phyloP scores from a whole-genome alignment of 768 basidiomycete genomes.

The Serendipita indica region DNA sequence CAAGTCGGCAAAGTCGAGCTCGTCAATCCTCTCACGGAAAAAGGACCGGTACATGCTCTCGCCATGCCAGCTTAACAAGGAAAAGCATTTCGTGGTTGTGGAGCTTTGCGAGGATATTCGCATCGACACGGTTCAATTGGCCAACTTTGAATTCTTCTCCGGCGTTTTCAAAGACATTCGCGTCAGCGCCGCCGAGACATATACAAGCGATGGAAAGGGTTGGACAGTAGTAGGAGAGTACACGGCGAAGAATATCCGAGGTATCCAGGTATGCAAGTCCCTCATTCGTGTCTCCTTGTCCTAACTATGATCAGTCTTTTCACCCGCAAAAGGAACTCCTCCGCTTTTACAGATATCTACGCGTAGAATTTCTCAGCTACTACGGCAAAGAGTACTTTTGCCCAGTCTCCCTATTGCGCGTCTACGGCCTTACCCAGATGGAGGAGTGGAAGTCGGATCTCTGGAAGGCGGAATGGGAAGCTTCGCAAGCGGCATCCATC shows the following conservation, averaged over 20 bases:
- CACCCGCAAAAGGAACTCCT: slow-evolving; percentile 55
- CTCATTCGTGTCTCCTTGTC: background rate
- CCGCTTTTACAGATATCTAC: slow-evolving; percentile 86
- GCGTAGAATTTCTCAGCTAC: slow-evolving; percentile 85
- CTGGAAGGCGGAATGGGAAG: slow-evolving; percentile 54
- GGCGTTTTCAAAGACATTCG: slow-evolving; percentile 88
- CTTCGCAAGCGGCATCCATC: background rate
- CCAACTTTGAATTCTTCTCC: slow-evolving; percentile 96
- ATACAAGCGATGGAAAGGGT: slow-evolving; percentile 40
- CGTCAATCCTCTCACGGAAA: slow-evolving; percentile 73
- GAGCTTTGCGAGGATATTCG: slow-evolving; percentile 96
- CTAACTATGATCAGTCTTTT: slow-evolving; percentile 39
- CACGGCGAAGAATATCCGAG: slow-evolving; percentile 74
- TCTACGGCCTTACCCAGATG: slow-evolving; percentile 91
- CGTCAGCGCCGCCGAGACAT: slow-evolving; percentile 54
- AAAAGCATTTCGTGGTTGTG: slow-evolving; percentile 67
- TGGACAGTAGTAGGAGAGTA: slow-evolving; percentile 69
- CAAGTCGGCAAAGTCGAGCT: slow-evolving; percentile 62
- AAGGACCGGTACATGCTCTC: slow-evolving; percentile 95
- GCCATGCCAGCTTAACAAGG: slow-evolving; percentile 46
- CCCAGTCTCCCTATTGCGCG: slow-evolving; percentile 79
- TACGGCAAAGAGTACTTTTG: slow-evolving; percentile 96
- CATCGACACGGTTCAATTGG: slow-evolving; percentile 90
- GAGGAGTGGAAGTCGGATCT: slow-evolving; percentile 90
- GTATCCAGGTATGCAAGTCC: slow-evolving; percentile 55